Base-by-base conservation (phyloP, 768 basidiomycete species). In the Boletus pseudo-olivaceus region DNA sequence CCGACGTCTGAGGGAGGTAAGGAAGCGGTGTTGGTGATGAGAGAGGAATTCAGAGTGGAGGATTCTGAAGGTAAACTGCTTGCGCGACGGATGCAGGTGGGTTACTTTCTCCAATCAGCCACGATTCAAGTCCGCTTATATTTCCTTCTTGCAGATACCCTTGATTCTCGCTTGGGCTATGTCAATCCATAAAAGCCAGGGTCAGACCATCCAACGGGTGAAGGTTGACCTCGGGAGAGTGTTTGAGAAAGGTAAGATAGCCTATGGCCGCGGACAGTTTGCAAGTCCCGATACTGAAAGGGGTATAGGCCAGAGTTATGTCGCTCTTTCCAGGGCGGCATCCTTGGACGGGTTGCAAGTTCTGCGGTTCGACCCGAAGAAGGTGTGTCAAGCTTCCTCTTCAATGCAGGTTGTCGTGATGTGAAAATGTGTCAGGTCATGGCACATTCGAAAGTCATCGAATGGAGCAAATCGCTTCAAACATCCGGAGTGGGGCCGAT, bases 161-260 rank as follows among this genome's bases (percentile, higher is more conserved):
- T 68, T 95, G 5, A 88, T 90, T 46, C 78, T 87, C 0, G 83
- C 86, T 0, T 90, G 85, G 87, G 86, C 87, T 0, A 84, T 88
- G 75, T 82, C 82, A 2, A 88, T 90, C 53, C 87, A 90, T 71
- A 90, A 90, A 68, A 81, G 79, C 53, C 88, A 90, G 62, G 88
- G 87, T 1, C 85, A 88, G 61, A 89, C 88, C 0, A 78, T 90
- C 41, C 78, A 81, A 41, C 75, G 79, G 41, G 82, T 87, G 50
- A 84, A 79, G 61, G 76, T 88, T 32, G 84, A 87, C 64, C 77
- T 89, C 17, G 76, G 78, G 10, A 77, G 72, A 37, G 82, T 87
- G n/a, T 88, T 88, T 62, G 86, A 81, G 63, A 79, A 78, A 54
- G 79, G 78, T 77, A 45, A 37, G 66, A 49, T 11, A 1, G 15